Evolutionary conservation across 768 basidiomycete species (phyloP).

Genomic region (Mrakia hoshinonis): DNA sequence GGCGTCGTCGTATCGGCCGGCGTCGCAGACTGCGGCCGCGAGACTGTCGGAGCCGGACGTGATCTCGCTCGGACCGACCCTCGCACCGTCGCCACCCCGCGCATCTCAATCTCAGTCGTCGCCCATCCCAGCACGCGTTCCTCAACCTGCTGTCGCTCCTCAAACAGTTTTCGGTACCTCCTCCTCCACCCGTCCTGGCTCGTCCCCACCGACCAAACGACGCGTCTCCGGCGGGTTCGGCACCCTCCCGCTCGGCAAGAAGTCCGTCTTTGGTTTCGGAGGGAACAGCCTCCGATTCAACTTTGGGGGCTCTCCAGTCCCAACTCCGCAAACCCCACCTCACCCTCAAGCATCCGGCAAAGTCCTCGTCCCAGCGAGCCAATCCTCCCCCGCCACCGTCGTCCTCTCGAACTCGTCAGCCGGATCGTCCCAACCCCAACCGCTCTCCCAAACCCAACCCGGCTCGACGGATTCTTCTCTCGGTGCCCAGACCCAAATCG

Average conservation of each 20-base stretch:
- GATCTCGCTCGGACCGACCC: too few species aligned
- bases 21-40: too few species aligned
- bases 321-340: not conserved
- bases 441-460: not conserved
- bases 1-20: too few species aligned
- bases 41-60: too few species aligned
- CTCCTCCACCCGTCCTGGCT: not conserved
- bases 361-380: not conserved
- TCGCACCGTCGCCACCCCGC: too few species aligned
- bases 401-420: not conserved
- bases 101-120: too few species aligned
- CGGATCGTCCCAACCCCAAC: too few species aligned
- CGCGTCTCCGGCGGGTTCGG: not conserved
- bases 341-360: not conserved
- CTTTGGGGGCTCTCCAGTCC: not conserved
- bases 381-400: not conserved
- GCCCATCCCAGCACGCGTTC: too few species aligned
- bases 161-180: not conserved
- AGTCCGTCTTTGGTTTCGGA: not conserved
- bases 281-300: not conserved
- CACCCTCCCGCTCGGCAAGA: not conserved
- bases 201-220: not conserved
- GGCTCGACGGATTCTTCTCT: constrained; percentile 1
- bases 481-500: constrained; percentile 5
- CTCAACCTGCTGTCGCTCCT: not conserved